Evolutionary conservation across 441 rosid species (phyloP).

Genomic region (Metrosideros polymorpha): DNA sequence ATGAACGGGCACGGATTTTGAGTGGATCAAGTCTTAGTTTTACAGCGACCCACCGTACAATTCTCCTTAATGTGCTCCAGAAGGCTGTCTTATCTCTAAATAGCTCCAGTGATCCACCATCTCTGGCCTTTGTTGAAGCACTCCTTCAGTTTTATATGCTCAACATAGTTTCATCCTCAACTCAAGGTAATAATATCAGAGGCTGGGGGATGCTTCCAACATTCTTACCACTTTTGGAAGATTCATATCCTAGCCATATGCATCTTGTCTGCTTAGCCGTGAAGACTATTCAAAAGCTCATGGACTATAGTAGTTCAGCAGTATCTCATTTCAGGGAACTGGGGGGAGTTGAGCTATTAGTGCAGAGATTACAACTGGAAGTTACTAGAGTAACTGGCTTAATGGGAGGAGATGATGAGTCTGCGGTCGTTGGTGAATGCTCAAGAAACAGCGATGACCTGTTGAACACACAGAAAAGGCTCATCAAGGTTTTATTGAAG

Average conservation of each 20-base stretch:
- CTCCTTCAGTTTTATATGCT: constrained; percentile 97
- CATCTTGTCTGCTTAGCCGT: constrained; percentile 95
- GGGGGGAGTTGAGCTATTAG: constrained; percentile 95
- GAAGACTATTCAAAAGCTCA: constrained; percentile 89
- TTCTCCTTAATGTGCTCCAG: constrained; percentile 97
- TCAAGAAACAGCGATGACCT: constrained; percentile 52
- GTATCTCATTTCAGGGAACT: constrained; percentile 81
- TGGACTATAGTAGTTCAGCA: constrained; percentile 97
- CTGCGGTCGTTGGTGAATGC: constrained; percentile 55
- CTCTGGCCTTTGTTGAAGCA: constrained; percentile 93
- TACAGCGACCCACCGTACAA: constrained; percentile 85
- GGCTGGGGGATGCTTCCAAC: constrained; percentile 99
- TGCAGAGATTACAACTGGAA: constrained; percentile 86
- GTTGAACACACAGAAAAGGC: constrained; percentile 74
- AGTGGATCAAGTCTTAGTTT: constrained; percentile 95
- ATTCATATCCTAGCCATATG: constrained; percentile 73
- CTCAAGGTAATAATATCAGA: constrained; percentile 82
- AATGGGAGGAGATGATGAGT: constrained; percentile 38
- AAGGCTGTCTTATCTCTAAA: constrained; percentile 84
- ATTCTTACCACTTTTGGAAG: constrained; percentile 90
- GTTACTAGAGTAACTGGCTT: constrained; percentile 71
- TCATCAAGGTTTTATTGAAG: constrained; percentile 85
- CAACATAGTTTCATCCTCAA: constrained; percentile 90
- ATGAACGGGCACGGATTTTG: constrained; percentile 86
- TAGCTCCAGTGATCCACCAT: constrained; percentile 72